A percentile compares a stretch with the other conserved stretches of the same genome.
These are phyloP conservation scores for Fibroporia radiculosa DNA, from an alignment of 768 basidiomycete genomes.

Conservation along the genomic window DNA sequence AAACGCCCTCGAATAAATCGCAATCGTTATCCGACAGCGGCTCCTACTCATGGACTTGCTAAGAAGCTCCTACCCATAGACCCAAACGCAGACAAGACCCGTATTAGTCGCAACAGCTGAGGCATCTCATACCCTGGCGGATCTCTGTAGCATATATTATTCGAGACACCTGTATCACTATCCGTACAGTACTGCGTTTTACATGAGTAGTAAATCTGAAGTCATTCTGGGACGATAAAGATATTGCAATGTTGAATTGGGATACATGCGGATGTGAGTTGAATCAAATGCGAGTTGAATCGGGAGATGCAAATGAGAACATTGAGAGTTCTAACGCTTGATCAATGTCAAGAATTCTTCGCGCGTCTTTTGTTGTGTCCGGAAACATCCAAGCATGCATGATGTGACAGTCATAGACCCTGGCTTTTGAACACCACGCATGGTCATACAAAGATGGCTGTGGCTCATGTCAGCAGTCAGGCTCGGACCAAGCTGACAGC, in stretches of 20 bases:
- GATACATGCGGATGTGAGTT: slow-evolving; percentile 5
- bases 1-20: slow-evolving; percentile 59
- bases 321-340: slow-evolving; percentile 29
- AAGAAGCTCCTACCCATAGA: slow-evolving; percentile 58
- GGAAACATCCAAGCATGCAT: slow-evolving; percentile 98
- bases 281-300: slow-evolving; percentile 40
- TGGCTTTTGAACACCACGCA: slow-evolving; percentile 99
- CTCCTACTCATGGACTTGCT: slow-evolving; percentile 37
- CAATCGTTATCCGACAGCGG: slow-evolving; percentile 33
- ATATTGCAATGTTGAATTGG: slow-evolving; percentile 19
- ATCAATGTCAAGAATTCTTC: slow-evolving; percentile 93
- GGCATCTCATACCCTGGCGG: slow-evolving; percentile 14
- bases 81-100: slow-evolving; percentile 50
- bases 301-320: slow-evolving; percentile 18
- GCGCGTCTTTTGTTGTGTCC: slow-evolving; percentile 96
- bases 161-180: slow-evolving; percentile 2
- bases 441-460: slow-evolving; percentile 98
- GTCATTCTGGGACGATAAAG: neutral
- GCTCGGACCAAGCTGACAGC: slow-evolving; percentile 6
- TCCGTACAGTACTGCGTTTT: neutral
- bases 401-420: slow-evolving; percentile 93
- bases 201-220: neutral
- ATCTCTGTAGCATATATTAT: slow-evolving; percentile 6
- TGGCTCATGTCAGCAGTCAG: slow-evolving; percentile 1
- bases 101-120: slow-evolving; percentile 46